Evolutionary conservation across 495 filamentous ascomycete species (phyloP), one percentile per base, ranked within the genome.

Genomic region (Aspergillus panamensis): DNA sequence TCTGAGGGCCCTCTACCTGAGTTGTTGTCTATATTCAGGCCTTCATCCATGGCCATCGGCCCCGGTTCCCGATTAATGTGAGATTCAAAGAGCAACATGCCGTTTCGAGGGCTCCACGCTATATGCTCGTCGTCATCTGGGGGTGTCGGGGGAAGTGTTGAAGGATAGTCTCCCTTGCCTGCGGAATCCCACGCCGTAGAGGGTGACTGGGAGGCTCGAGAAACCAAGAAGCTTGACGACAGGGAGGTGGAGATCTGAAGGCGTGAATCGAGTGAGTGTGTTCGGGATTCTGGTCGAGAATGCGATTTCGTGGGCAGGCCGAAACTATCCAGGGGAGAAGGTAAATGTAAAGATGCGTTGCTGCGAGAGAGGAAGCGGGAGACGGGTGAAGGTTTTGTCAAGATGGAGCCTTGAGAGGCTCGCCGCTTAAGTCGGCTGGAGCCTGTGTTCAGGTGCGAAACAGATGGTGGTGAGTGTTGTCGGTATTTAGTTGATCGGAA

Each of bases 81-180:
- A 8, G 66, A 21, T 42, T 75, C 73, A 33, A 72, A 73, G 13
- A 74, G 52, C 48, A 71, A 43, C 68, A 76, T 70, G 16, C 63
- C 66, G 42, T 72, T 72, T 37, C 63, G 51, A 21, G 70, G 66
- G 37, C 73, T 71, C 75, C 74, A 76, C 20, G 67, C 69, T 35
- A 77, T 59, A 61, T 70, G 63, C 43, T 70, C 67, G 59, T 77
- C 73, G 69, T 77, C 73, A 48, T 78, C 74, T 25, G 75, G 76
- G 3, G 75, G 75, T 0, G 77, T 77, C 9, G 70, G 72, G 16
- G 75, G 75, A 8, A 76, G 63, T 16, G 62, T 67, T 21, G 69
- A 60, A 48, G 70, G 68, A 62, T 76, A 76, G 16, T 77, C 72
- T 12, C 61, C 54, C 55, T 69, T 66, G 58, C 63, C 56, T 8